Evolutionary conservation across 352 stramenopile species (phyloP).

Genomic region (Phytophthora megakarya): DNA sequence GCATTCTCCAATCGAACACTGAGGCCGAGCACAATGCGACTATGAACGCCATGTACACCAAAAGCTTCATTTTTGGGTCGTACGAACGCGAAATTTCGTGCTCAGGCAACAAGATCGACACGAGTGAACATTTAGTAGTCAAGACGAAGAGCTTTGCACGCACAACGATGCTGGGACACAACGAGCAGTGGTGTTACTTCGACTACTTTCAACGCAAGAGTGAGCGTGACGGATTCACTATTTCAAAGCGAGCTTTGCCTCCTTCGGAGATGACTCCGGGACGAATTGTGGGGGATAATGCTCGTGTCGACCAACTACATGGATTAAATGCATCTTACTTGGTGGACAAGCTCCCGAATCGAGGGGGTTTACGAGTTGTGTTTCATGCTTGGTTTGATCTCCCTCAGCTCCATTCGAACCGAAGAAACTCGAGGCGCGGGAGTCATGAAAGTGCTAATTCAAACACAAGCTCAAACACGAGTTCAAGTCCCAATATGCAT

Average conservation of each 20-base stretch:
- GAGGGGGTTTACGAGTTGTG: conserved; percentile 23
- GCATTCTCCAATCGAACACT: conserved; percentile 22
- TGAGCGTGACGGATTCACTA: conserved; percentile 30
- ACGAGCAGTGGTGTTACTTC: conserved; percentile 45
- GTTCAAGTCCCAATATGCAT: not conserved
- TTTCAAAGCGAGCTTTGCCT: conserved; percentile 27
- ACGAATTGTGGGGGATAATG: conserved; percentile 13
- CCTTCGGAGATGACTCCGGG: conserved; percentile 11
- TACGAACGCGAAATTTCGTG: conserved; percentile 26
- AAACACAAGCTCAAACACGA: not conserved
- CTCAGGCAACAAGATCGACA: not conserved
- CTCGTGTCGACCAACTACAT: conserved; percentile 29
- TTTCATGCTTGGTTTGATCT: conserved; percentile 33
- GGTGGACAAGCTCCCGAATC: conserved; percentile 21
- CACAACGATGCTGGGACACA: conserved; percentile 17
- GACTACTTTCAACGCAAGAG: conserved; percentile 33
- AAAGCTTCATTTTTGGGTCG: conserved; percentile 39
- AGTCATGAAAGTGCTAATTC: not conserved
- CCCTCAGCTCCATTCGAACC: not conserved
- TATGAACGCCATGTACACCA: conserved; percentile 40
- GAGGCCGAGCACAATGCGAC: conserved; percentile 30
- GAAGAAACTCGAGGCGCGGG: conserved; percentile 5
- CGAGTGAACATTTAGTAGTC: conserved; percentile 25
- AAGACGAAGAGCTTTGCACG: conserved; percentile 39
- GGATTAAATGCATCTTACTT: conserved; percentile 32